Evolutionary conservation across 306 rosid genomes (phyloP).

Genomic region (Vigna reflexopilosa): DNA sequence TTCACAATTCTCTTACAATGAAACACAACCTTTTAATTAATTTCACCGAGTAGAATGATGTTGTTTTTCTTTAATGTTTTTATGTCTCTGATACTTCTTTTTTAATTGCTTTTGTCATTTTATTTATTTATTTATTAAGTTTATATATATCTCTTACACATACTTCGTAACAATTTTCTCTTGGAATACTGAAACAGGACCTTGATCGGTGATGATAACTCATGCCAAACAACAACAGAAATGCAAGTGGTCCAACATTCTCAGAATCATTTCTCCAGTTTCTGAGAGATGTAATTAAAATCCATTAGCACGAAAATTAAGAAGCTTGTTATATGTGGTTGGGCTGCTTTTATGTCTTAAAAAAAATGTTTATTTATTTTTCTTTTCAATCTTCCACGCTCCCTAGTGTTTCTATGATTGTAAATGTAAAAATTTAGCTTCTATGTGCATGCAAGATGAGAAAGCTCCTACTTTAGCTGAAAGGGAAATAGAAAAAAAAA

Average conservation of each 20-base stretch:
- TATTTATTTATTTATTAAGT: not conserved
- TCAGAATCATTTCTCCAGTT: constrained; percentile 69
- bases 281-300: constrained; percentile 46
- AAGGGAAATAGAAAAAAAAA: constrained; percentile 31
- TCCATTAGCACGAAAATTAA: not conserved
- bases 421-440: constrained; percentile 58
- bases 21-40: too few relatives aligned
- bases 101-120: not conserved
- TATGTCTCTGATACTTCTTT: too few relatives aligned
- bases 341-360: constrained; percentile 36
- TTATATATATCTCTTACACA: not conserved
- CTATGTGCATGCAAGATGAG: constrained; percentile 43
- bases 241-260: constrained; percentile 77
- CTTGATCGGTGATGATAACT: constrained; percentile 72
- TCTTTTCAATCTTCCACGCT: constrained; percentile 25
- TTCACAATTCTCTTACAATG: not conserved
- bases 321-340: constrained; percentile 23
- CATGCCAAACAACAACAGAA: constrained; percentile 83
- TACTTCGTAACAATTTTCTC: not conserved
- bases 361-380: constrained; percentile 44
- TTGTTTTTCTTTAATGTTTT: too few relatives aligned
- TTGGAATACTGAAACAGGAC: constrained; percentile 52
- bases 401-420: constrained; percentile 39
- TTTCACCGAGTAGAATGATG: too few relatives aligned
- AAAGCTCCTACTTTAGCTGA: constrained; percentile 45